Percentiles rank a stretch among this genome's conserved stretches.
These are phyloP conservation scores for Pseudogymnoascus sp. DNA, from an alignment of 2,329 filamentous ascomycete genomes.

Conservation along the genomic window DNA sequence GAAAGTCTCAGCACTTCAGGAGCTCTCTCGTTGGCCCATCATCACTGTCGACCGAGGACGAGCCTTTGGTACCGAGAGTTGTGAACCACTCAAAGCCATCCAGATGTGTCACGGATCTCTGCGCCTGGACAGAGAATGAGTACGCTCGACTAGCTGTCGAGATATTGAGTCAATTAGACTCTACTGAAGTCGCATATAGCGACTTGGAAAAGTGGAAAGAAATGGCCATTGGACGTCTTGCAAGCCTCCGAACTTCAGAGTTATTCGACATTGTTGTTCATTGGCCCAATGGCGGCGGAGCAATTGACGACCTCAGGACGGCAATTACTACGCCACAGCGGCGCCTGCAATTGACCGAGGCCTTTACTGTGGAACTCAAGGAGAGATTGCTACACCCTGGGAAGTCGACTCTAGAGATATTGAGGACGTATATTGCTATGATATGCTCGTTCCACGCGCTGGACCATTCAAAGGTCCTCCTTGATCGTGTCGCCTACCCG, in stretches of 20 bases:
- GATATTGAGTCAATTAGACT: slow-evolving; percentile 41
- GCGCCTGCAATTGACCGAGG: slow-evolving; percentile 62
- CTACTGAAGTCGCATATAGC: slow-evolving; percentile 38
- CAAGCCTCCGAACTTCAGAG: slow-evolving; percentile 60
- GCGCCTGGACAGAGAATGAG: slow-evolving; percentile 60
- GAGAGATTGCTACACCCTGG: slow-evolving; percentile 66
- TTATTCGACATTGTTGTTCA: slow-evolving; percentile 72
- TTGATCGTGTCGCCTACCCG: slow-evolving; percentile 66
- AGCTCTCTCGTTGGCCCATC: slow-evolving; percentile 18
- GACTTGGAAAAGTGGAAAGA: slow-evolving; percentile 65
- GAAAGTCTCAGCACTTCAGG: slow-evolving; percentile 15
- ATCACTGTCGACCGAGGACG: slow-evolving; percentile 7
- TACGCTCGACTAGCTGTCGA: slow-evolving; percentile 59
- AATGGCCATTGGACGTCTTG: slow-evolving; percentile 60
- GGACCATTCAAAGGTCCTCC: slow-evolving; percentile 69
- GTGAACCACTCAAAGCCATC: slow-evolving; percentile 36
- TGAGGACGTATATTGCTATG: slow-evolving; percentile 72
- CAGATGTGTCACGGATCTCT: slow-evolving; percentile 52
- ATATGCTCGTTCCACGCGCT: slow-evolving; percentile 70
- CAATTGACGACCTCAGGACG: slow-evolving; percentile 65
- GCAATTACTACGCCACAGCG: slow-evolving; percentile 62
- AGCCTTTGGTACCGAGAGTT: slow-evolving; percentile 26
- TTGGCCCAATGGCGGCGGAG: slow-evolving; percentile 66
- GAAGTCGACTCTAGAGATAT: slow-evolving; percentile 66
- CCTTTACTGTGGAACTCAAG: slow-evolving; percentile 60